A percentile compares a stretch with the other conserved stretches of the same genome.
These are phyloP conservation scores for Penicillium sp. DNA, from an alignment of 2,329 filamentous ascomycete species.

Conservation along the genomic window DNA sequence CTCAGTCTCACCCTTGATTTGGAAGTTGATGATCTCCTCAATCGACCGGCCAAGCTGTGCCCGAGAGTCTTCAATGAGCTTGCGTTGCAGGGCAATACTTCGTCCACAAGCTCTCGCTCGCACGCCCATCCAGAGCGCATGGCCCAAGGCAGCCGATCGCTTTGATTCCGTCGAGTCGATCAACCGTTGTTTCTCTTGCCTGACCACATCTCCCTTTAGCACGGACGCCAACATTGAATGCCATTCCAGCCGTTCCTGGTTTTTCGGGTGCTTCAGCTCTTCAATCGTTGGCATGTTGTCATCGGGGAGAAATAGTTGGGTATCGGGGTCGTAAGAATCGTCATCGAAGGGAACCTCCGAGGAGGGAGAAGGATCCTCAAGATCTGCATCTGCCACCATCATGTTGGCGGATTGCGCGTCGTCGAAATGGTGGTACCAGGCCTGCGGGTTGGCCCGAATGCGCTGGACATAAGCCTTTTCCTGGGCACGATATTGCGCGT, in stretches of 20 bases:
- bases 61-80: constrained; percentile 86
- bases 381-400: constrained; percentile 77
- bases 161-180: constrained; percentile 81
- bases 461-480: constrained; percentile 95
- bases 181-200: constrained; percentile 95
- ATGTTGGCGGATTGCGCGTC: constrained; percentile 73
- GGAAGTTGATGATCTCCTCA: constrained; percentile 89
- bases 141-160: constrained; percentile 69
- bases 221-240: constrained; percentile 97
- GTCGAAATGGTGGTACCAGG: constrained; percentile 67
- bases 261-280: constrained; percentile 85
- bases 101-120: constrained; percentile 83
- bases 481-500: constrained; percentile 78
- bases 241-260: constrained; percentile 92
- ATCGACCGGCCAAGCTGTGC: constrained; percentile 73
- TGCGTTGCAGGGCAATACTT: constrained; percentile 80
- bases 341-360: constrained; percentile 82
- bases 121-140: constrained; percentile 86
- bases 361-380: constrained; percentile 87
- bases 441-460: constrained; percentile 78
- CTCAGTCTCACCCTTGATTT: constrained; percentile 91
- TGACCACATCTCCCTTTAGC: constrained; percentile 92
- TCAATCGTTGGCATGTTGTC: constrained; percentile 87
- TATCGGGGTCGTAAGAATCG: constrained; percentile 88
- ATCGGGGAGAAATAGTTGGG: constrained; percentile 89